These are phyloP conservation scores for Lotmaria passim DNA, from an alignment of 208 protist genomes.

Conservation along the genomic window DNA sequence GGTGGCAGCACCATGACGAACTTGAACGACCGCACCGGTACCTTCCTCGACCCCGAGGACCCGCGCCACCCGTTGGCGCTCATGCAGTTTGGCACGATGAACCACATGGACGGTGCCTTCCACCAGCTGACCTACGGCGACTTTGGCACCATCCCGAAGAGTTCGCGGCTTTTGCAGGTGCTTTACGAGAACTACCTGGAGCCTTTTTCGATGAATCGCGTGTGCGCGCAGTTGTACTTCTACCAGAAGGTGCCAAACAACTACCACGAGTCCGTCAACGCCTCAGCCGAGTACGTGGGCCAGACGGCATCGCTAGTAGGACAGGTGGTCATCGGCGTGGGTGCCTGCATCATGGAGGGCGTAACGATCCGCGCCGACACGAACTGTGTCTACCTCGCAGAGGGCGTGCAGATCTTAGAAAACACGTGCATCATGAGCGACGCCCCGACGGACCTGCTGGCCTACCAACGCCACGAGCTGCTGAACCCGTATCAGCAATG, in stretches of 20 bases:
- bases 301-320: slow-evolving; percentile 84
- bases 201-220: slow-evolving; percentile 88
- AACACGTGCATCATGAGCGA: slow-evolving; percentile 91
- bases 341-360: slow-evolving; percentile 86
- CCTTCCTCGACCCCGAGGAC: slow-evolving; percentile 84
- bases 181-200: slow-evolving; percentile 92
- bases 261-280: slow-evolving; percentile 82
- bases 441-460: slow-evolving; percentile 76
- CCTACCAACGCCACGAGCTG: slow-evolving; percentile 83
- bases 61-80: slow-evolving; percentile 75
- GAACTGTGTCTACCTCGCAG: slow-evolving; percentile 87
- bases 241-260: slow-evolving; percentile 91
- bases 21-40: slow-evolving; percentile 80
- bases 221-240: slow-evolving; percentile 85
- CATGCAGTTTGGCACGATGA: slow-evolving; percentile 72
- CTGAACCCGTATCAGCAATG: slow-evolving; percentile 92
- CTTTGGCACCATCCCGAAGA: slow-evolving; percentile 60
- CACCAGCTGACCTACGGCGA: slow-evolving; percentile 71
- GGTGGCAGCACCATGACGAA: slow-evolving; percentile 77
- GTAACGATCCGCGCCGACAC: slow-evolving; percentile 85
- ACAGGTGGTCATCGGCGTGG: slow-evolving; percentile 77
- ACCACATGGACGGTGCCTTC: slow-evolving; percentile 67
- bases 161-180: slow-evolving; percentile 84
- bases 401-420: slow-evolving; percentile 88
- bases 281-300: slow-evolving; percentile 82